These are phyloP conservation scores for Lathyrus sativus DNA, from an alignment of 306 rosid genomes.

Conservation along the genomic window DNA sequence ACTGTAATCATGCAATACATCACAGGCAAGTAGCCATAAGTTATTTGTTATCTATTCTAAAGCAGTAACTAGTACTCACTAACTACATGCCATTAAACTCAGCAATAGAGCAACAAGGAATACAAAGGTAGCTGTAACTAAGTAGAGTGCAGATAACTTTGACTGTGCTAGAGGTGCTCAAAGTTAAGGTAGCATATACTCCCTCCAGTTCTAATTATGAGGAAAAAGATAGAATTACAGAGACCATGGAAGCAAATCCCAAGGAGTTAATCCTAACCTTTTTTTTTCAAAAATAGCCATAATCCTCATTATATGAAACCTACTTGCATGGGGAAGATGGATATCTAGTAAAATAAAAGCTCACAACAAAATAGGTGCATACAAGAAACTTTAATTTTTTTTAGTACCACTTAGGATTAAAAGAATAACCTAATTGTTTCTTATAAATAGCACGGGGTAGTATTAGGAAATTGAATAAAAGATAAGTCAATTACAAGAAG, in stretches of 20 bases:
- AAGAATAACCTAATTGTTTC: neutral
- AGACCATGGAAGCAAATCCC: neutral
- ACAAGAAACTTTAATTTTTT: neutral
- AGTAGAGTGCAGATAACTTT: neutral
- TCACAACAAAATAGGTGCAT: neutral
- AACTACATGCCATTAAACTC: slow-evolving; percentile 25
- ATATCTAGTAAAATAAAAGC: neutral
- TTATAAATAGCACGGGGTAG: neutral
- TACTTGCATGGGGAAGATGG: neutral
- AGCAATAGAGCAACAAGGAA: slow-evolving; percentile 14
- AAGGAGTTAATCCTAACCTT: neutral
- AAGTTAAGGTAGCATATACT: neutral
- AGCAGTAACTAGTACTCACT: slow-evolving; percentile 23
- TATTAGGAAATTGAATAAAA: slow-evolving; percentile 14
- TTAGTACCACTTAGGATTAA: neutral
- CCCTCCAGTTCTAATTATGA: neutral
- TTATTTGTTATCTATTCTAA: neutral
- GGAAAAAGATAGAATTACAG: neutral
- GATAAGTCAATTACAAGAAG: slow-evolving; percentile 14
- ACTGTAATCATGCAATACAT: slow-evolving; percentile 52
- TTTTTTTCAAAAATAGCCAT: neutral
- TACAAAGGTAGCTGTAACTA: slow-evolving; percentile 8
- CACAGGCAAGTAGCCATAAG: slow-evolving; percentile 25
- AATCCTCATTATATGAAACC: neutral
- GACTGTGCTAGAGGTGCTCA: neutral